Evolutionary conservation across 352 stramenopile genomes (phyloP), one percentile per base, ranked within the genome.

Genomic region (Phytophthora macrochlamydospora): DNA sequence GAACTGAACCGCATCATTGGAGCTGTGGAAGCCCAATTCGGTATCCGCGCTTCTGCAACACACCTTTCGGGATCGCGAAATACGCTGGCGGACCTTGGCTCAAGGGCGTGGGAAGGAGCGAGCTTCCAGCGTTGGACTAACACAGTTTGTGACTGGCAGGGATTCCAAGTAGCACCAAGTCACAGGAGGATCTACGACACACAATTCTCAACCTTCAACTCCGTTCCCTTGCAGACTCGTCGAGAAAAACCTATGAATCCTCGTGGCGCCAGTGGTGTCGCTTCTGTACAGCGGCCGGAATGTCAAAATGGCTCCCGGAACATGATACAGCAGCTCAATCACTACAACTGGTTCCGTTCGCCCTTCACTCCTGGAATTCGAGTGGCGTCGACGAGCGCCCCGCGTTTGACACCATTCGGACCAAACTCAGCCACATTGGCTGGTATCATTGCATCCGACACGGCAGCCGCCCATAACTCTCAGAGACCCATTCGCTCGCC

Each of bases 361-460:
- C 37, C 18, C 18, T 24, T 24, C 18, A 24, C 18, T 24, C 18
- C 18, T 24, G 18, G 18, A 24, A 24, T 24, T 24, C 18, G 18
- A 24, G 18, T 24, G 18, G 18, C 18, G 18, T 24, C 18, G 18
- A 24, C 18, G 18, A 24, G 18, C 18, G 18, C 18, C 18, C 18
- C 18, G 18, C 18, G 18, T 24, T 24, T 24, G 18, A 24, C 18
- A 24, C 18, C 18, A 24, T 58, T 49, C 37, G 38, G 24, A 38
- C 51, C 33, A 58, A 58, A n/a, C 51, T 49, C 13, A 58, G 51
- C 12, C 51, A 50, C 18, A 38, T 58, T 24, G 2, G 24, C 1
- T 58, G 51, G 51, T 50, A 49, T 50, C 51, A 58, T 24, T 24
- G 18, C 18, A 24, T 24, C 18, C 18, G 18, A 24, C 18, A 24